These are phyloP conservation scores for Didymella sp. DNA, from an alignment of 2,329 filamentous ascomycete species.

Conservation along the genomic window DNA sequence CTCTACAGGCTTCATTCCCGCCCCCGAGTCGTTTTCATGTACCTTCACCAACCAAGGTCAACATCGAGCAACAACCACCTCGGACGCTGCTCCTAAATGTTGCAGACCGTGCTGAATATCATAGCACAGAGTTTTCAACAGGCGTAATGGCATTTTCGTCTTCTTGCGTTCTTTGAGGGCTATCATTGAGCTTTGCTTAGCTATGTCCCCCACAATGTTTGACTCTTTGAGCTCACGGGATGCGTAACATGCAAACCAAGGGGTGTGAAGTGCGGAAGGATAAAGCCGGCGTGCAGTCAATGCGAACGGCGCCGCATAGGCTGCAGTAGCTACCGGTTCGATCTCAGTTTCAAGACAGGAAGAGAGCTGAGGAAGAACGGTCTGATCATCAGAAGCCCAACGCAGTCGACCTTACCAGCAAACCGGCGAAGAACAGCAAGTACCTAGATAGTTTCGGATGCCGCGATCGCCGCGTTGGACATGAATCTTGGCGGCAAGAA, in stretches of 20 bases:
- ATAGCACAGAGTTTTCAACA: conserved; percentile 17
- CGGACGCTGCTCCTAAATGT: conserved; percentile 1
- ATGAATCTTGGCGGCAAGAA: background rate
- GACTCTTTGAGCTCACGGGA: conserved; percentile 53
- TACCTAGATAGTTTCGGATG: too few species aligned
- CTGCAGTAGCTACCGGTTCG: conserved; percentile 74
- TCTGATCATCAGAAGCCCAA: conserved; percentile 39
- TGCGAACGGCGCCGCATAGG: conserved; percentile 68
- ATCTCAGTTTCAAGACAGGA: conserved; percentile 67
- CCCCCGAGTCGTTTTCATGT: conserved; percentile 1
- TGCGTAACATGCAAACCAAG: conserved; percentile 76
- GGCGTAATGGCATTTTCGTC: conserved; percentile 24
- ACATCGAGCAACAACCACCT: conserved; percentile 5
- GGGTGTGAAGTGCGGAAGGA: conserved; percentile 74
- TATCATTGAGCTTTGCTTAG: background rate
- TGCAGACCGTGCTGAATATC: conserved; percentile 16
- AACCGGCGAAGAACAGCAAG: conserved; percentile 6
- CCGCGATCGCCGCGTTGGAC: too few species aligned
- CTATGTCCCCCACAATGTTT: conserved; percentile 1
- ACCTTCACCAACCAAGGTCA: conserved; percentile 3
- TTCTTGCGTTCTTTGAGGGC: conserved; percentile 7
- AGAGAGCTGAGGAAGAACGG: conserved; percentile 21
- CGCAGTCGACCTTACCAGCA: conserved; percentile 6
- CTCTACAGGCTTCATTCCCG: background rate
- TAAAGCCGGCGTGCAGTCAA: conserved; percentile 70